phyloP scores from a whole-genome alignment of 148 eudicot genomes.

The Arctostaphylos glauca region DNA sequence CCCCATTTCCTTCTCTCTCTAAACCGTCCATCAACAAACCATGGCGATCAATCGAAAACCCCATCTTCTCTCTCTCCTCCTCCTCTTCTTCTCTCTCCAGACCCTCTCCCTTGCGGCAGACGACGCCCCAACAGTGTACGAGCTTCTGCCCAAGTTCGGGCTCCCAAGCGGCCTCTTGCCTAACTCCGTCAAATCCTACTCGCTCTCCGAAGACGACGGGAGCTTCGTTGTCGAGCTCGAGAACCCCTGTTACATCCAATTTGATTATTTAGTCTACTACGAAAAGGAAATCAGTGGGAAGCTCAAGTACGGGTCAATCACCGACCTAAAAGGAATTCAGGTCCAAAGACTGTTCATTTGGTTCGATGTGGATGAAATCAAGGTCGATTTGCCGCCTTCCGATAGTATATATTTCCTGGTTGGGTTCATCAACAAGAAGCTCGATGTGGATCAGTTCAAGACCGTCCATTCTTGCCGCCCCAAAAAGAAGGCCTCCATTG shows the following conservation, averaged over 20 bases:
- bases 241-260: constrained; percentile 54
- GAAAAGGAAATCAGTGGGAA: constrained; percentile 48
- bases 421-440: constrained; percentile 73
- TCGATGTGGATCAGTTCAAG: constrained; percentile 62
- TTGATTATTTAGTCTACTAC: constrained; percentile 69
- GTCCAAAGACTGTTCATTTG: constrained; percentile 51
- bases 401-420: constrained; percentile 70
- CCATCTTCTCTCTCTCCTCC: constrained; percentile 16
- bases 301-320: constrained; percentile 58
- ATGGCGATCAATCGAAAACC: constrained; percentile 3
- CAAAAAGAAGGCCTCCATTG: constrained; percentile 2
- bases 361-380: constrained; percentile 70
- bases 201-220: constrained; percentile 50
- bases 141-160: constrained; percentile 60
- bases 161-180: constrained; percentile 81
- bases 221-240: constrained; percentile 45
- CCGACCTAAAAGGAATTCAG: constrained; percentile 54
- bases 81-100: not conserved
- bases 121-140: constrained; percentile 45
- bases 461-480: constrained; percentile 53
- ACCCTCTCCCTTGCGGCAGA: not conserved
- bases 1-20: not conserved
- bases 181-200: constrained; percentile 48
- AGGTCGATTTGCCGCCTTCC: constrained; percentile 78
- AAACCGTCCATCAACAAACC: not conserved